phyloP scores from a whole-genome alignment of 768 basidiomycete species.

The Hysterangium stoloniferum region DNA sequence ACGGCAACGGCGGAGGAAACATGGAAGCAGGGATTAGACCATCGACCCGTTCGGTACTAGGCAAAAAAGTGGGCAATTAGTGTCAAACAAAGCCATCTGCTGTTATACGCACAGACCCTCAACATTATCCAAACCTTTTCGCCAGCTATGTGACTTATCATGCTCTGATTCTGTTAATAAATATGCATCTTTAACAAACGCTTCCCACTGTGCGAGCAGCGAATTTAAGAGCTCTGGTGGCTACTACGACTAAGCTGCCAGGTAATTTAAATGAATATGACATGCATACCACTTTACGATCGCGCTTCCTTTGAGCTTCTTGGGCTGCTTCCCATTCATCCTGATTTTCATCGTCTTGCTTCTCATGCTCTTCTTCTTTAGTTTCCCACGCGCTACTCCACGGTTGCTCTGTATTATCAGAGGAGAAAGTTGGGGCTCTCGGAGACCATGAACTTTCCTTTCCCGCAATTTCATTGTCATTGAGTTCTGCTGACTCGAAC shows the following conservation, averaged over 20 bases:
- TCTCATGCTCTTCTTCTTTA: slow-evolving; percentile 10
- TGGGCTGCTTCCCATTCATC: slow-evolving; percentile 26
- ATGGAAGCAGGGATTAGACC: neutral
- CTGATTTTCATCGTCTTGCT: slow-evolving; percentile 34
- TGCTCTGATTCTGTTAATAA: slow-evolving; percentile 22
- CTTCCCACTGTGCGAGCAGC: slow-evolving; percentile 47
- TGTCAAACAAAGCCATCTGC: neutral
- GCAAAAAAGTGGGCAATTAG: neutral
- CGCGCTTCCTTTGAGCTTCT: slow-evolving; percentile 47
- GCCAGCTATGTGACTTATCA: slow-evolving; percentile 24
- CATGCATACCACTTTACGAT: slow-evolving; percentile 56
- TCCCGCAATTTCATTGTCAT: slow-evolving; percentile 13
- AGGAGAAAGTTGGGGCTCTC: neutral
- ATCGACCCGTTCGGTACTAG: neutral
- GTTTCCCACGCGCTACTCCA: slow-evolving; percentile 19
- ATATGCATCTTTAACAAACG: slow-evolving; percentile 47
- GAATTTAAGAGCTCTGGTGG: slow-evolving; percentile 59
- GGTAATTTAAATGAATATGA: neutral
- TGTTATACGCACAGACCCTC: slow-evolving; percentile 49
- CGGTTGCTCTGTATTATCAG: slow-evolving; percentile 14
- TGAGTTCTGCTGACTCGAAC: slow-evolving; percentile 42
- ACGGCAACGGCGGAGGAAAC: slow-evolving; percentile 41
- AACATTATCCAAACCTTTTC: slow-evolving; percentile 39
- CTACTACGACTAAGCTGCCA: slow-evolving; percentile 27
- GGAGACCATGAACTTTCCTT: neutral